Conservation (phyloP, 2,329 filamentous ascomycete species). For the Colletotrichum melonis region DNA sequence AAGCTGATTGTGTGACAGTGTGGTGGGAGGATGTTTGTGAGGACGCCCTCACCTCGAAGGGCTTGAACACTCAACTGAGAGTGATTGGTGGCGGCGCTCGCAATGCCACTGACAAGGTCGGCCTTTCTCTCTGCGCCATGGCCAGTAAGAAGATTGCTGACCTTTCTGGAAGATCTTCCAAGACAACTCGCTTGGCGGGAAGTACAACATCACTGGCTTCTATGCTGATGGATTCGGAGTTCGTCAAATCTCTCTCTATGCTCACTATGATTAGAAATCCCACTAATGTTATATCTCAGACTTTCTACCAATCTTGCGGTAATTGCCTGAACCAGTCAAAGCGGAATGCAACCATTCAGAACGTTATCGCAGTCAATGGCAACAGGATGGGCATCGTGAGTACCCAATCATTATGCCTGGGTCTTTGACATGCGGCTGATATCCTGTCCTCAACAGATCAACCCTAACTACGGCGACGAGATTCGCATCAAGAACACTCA, state of each 20-base stretch:
- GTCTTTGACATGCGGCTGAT: no score
- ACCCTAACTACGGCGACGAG: slow-evolving; percentile 44
- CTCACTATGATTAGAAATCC: no score
- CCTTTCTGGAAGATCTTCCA: slow-evolving; percentile 41
- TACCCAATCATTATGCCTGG: neutral
- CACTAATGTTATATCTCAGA: neutral
- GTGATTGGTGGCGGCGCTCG: slow-evolving; percentile 43
- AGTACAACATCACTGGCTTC: slow-evolving; percentile 46
- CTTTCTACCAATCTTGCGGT: slow-evolving; percentile 44
- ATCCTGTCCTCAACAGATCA: slow-evolving; percentile 37
- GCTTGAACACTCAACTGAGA: slow-evolving; percentile 43
- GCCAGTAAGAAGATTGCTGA: neutral
- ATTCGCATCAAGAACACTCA: slow-evolving; percentile 43
- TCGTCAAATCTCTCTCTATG: neutral
- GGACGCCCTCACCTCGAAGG: slow-evolving; percentile 43
- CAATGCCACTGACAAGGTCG: slow-evolving; percentile 44
- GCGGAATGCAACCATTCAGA: slow-evolving; percentile 42
- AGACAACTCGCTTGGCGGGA: slow-evolving; percentile 44
- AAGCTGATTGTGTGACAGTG: slow-evolving; percentile 29
- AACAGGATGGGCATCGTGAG: slow-evolving; percentile 41
- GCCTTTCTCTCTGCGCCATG: neutral
- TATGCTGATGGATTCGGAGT: slow-evolving; percentile 42
- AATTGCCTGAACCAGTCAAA: slow-evolving; percentile 43
- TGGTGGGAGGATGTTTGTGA: slow-evolving; percentile 47
- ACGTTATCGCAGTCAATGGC: slow-evolving; percentile 42